Evolutionary conservation across 495 filamentous ascomycete species (phyloP).

Genomic region (Diplogelasinospora grovesii): DNA sequence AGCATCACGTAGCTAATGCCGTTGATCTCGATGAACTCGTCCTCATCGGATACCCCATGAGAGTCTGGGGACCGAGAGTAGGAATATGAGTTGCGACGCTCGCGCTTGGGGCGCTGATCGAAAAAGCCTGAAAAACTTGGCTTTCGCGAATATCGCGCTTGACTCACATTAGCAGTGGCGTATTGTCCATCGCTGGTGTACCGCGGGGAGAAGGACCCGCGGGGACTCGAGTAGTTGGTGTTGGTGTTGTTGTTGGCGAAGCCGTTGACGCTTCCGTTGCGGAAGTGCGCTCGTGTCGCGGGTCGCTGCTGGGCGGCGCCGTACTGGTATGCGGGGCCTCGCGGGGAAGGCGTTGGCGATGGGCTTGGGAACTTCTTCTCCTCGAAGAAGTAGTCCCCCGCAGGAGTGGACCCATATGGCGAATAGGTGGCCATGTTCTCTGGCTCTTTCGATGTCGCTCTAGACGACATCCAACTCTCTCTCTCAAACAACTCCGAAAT

Average conservation of each 20-base stretch:
- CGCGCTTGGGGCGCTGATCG: conserved; percentile 35
- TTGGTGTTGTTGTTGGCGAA: conserved; percentile 8
- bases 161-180: conserved; percentile 52
- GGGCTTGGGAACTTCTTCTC: conserved; percentile 37
- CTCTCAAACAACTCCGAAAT: conserved; percentile 8
- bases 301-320: conserved; percentile 37
- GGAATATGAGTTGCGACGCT: conserved; percentile 46
- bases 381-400: conserved; percentile 31
- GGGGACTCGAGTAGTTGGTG: conserved; percentile 26
- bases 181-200: conserved; percentile 51
- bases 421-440: conserved; percentile 40
- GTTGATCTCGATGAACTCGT: conserved; percentile 49
- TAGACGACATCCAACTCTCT: conserved; percentile 24
- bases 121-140: conserved; percentile 44
- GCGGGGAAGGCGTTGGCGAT: conserved; percentile 46
- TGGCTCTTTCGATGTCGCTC: conserved; percentile 28
- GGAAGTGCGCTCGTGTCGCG: conserved; percentile 41
- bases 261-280: conserved; percentile 32
- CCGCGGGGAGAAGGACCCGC: conserved; percentile 39
- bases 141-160: conserved; percentile 38
- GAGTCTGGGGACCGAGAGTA: conserved; percentile 45
- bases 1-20: conserved; percentile 40
- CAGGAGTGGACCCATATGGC: conserved; percentile 39
- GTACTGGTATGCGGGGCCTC: conserved; percentile 39
- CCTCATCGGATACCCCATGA: conserved; percentile 55